These are phyloP conservation scores for Xylariaceae sp. DNA, from an alignment of 2,329 filamentous ascomycete genomes.

Conservation along the genomic window DNA sequence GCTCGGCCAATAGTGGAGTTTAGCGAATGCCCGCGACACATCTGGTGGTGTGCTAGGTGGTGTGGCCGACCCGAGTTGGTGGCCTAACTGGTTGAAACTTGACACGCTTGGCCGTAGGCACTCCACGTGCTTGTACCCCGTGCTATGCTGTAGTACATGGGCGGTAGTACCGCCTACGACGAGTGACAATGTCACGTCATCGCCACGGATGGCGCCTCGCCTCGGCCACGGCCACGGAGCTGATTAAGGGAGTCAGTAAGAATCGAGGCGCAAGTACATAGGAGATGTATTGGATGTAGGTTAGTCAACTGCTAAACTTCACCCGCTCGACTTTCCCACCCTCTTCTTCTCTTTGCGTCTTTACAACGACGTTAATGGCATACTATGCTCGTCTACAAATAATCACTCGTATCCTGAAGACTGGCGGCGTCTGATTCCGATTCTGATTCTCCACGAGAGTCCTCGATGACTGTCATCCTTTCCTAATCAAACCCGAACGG, in stretches of 20 bases:
- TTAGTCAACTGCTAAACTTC: too few species aligned
- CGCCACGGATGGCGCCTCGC: not conserved
- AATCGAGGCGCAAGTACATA: too few species aligned
- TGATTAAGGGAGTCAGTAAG: not conserved
- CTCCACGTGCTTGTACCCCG: not conserved
- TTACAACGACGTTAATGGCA: not conserved
- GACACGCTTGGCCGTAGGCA: too few species aligned
- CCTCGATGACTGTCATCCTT: not conserved
- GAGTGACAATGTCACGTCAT: conserved; percentile 14
- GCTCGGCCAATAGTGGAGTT: too few species aligned
- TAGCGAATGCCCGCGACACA: too few species aligned
- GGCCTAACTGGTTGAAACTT: too few species aligned
- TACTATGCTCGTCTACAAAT: not conserved
- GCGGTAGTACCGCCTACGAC: too few species aligned
- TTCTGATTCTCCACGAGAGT: not conserved
- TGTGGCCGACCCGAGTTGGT: too few species aligned
- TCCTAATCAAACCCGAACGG: not conserved
- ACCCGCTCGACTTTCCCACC: not conserved
- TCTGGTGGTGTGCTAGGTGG: too few species aligned
- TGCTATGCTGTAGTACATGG: too few species aligned
- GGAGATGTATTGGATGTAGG: too few species aligned
- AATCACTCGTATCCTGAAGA: not conserved
- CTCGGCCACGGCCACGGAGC: not conserved
- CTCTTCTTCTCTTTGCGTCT: not conserved
- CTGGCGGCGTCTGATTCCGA: not conserved